phyloP scores from a whole-genome alignment of 257 asterid species.

The Coffea eugenioides region DNA sequence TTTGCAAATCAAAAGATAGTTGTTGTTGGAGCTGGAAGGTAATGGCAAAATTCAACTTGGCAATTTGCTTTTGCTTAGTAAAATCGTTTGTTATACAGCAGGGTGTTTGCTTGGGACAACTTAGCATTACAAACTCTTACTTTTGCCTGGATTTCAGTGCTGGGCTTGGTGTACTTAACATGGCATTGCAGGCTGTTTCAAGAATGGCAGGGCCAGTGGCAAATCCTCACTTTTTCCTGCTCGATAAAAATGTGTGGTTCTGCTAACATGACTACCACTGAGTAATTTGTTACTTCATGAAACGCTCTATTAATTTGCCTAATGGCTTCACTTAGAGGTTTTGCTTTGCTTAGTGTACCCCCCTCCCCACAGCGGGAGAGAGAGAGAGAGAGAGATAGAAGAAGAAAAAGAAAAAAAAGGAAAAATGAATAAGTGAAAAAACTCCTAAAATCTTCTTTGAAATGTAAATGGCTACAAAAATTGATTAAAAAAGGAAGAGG shows the following conservation, averaged over 20 bases:
- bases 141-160: conserved; percentile 67
- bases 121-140: background rate
- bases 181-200: conserved; percentile 91
- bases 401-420: no score
- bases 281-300: background rate
- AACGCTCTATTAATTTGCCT: background rate
- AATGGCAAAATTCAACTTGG: conserved; percentile 15
- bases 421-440: background rate
- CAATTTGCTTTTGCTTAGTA: conserved; percentile 24
- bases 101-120: background rate
- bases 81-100: background rate
- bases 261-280: conserved; percentile 7
- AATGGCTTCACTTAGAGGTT: no score
- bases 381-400: no score
- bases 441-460: background rate
- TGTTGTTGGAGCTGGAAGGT: conserved; percentile 99
- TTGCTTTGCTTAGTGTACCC: background rate
- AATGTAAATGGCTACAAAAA: no score
- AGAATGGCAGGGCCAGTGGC: conserved; percentile 81
- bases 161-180: conserved; percentile 99
- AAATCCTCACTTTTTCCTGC: conserved; percentile 89
- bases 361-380: background rate
- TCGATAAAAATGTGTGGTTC: conserved; percentile 83
- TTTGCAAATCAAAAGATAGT: conserved; percentile 95
- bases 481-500: background rate